Evolutionary conservation across 345 rosid genomes (phyloP), one percentile per base, ranked within the genome.

Genomic region (Citrus mangshanensis): DNA sequence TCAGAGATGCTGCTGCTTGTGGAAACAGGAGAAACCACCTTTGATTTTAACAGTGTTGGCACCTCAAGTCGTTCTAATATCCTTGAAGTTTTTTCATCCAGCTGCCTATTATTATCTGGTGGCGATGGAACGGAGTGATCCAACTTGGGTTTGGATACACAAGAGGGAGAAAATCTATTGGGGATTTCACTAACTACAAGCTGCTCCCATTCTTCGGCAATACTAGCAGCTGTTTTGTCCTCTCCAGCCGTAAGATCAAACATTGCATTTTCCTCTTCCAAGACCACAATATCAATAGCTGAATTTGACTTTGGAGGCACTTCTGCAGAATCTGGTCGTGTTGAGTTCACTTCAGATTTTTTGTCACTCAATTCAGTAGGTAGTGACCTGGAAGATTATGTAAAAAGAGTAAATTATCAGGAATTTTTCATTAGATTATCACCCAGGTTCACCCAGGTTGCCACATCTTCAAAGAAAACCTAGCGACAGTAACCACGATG

Each of bases 201-300:
- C 81, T 87, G 94, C 81, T 93, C 97, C 98, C 98, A 92, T 87
- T 95, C 98, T 80, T 95, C 92, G 56, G 92, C 79, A 59, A 90
- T 88, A 27, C 85, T 83, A 72, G 84, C 76, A 62, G 82, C 71
- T 67, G 81, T 82, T 84, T 79, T 79, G 64, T 80, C 90, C 76
- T 86, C 87, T 25, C 46, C 77, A 19, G 73, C 80, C 21, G 66
- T 80, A 67, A n/a, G 68, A 46, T 79, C 84, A 58, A 81, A 37
- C 61, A 49, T 73, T 59, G 79, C 72, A 21, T 51, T 64, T 74
- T 79, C 82, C 77, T 84, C 90, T 32, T 83, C 87, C 70, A 66
- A 60, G 54, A 76, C 75, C 54, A 77, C 73, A 22, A 70, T 51
- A 67, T 75, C 78, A 67, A 40, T 61, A 13, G 65, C 40, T 59